Conservation (phyloP, 371 early-diverging fungal species). For the Actinomortierella wolfii region DNA sequence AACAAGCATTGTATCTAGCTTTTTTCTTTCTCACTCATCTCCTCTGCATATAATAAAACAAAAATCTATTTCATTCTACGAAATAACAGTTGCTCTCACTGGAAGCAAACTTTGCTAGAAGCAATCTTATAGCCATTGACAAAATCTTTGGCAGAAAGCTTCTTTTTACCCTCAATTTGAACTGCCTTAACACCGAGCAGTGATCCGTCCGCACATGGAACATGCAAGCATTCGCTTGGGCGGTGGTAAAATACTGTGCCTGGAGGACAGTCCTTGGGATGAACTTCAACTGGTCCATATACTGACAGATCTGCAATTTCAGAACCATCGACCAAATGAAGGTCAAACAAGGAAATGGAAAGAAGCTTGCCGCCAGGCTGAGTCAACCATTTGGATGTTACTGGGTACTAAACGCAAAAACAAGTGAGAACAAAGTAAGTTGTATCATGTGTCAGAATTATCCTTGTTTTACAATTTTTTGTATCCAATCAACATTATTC, state of each 20-base stretch:
- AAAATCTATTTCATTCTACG: no score
- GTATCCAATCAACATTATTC: no score
- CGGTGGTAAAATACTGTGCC: constrained; percentile 55
- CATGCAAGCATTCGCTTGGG: constrained; percentile 46
- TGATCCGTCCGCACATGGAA: constrained; percentile 52
- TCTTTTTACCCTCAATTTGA: constrained; percentile 67
- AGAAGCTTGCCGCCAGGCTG: constrained; percentile 16
- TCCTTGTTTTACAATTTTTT: no score
- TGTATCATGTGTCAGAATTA: constrained; percentile 5
- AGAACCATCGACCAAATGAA: constrained; percentile 15
- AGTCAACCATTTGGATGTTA: constrained; percentile 42
- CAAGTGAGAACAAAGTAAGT: constrained; percentile 12
- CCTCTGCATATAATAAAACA: no score
- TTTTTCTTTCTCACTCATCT: no score
- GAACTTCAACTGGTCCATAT: background rate
- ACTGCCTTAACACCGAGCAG: constrained; percentile 49
- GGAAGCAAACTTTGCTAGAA: constrained; percentile 11
- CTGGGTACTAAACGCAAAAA: constrained; percentile 40
- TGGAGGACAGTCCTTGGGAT: constrained; percentile 45
- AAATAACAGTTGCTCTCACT: no score
- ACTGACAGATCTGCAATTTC: no score
- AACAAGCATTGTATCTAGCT: no score
- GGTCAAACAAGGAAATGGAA: constrained; percentile 27
- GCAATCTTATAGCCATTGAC: constrained; percentile 71
- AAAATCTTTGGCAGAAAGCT: constrained; percentile 69